Base-by-base conservation (phyloP, 2,329 filamentous ascomycete species). In the Xylaria digitata region DNA sequence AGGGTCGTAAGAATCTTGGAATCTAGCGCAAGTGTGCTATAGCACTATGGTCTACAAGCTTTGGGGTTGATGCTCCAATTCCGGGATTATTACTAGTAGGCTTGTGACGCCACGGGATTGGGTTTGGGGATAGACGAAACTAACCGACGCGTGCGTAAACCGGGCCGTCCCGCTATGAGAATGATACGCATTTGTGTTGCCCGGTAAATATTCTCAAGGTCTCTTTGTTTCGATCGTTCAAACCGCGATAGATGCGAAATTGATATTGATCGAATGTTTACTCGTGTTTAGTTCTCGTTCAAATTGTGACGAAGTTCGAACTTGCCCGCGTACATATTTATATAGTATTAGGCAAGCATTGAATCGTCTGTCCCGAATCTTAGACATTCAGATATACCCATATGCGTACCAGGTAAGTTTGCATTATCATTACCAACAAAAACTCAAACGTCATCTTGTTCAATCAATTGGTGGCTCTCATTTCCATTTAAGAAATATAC, bases 101-200 rank as follows among this genome's bases (percentile, higher is more conserved):
- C 23, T 45, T 21, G 6, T 50, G 19, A 37, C 11, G 34, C 34
- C 42, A 50, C 26, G 15, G 46, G n/a, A 40, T 54, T 8, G n/a
- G 34, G 50, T 3, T 30, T n/a, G 21, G n/a, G 8, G 37, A 49
- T 48, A 63, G 48, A 34, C 40, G 19, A 50, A 54, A 55, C 43
- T 40, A 52, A 57, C 50, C 34, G 52, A 61, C 46, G 32, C 61
- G 42, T 40, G 34, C 17, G 40, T 48, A 65, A 43, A 50, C 53
- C 66, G 66, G 66, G 52, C 55, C 66, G 66, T 59, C 61, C 66
- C 66, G 66, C 61, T 48, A 46, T 32, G 61, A 65, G 34, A 58
- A 65, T 65, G 66, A 65, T 57, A 40, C 55, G 57, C 61, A 65
- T 53, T 32, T 57, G 5, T 46, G 32, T 61, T 43, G n/a, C 48